Percentiles rank a stretch among this genome's conserved stretches.
Conservation (phyloP, 1,284 basidiomycete species). For the Trametes pubescens region DNA sequence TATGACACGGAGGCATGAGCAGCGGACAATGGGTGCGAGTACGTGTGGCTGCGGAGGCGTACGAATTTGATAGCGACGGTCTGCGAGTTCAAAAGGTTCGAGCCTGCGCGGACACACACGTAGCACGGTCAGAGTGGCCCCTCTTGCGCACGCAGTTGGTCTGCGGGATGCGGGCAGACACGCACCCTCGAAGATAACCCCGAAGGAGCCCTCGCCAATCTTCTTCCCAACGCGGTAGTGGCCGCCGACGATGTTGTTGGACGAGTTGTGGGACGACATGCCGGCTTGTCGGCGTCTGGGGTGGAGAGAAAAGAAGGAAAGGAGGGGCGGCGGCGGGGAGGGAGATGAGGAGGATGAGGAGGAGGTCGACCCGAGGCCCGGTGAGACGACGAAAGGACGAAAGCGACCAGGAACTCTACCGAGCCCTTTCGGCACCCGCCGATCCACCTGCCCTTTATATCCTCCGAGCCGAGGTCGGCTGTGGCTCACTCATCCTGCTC, state of each 20-base stretch:
- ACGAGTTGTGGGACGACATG: slow-evolving; percentile 62
- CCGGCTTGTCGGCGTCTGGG: slow-evolving; percentile 58
- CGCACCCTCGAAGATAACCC: slow-evolving; percentile 95
- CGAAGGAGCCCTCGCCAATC: slow-evolving; percentile 90
- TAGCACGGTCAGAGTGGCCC: neutral
- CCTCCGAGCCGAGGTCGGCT: slow-evolving; percentile 11
- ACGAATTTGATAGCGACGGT: slow-evolving; percentile 99
- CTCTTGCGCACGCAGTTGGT: slow-evolving; percentile 7
- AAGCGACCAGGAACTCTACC: slow-evolving; percentile 25
- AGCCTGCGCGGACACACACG: slow-evolving; percentile 61
- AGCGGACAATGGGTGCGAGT: slow-evolving; percentile 23
- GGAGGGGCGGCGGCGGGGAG: slow-evolving; percentile 30
- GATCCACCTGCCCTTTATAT: slow-evolving; percentile 25
- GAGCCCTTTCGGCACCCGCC: slow-evolving; percentile 29
- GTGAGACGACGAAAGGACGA: slow-evolving; percentile 17
- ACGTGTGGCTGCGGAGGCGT: slow-evolving; percentile 42
- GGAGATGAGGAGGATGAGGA: slow-evolving; percentile 30
- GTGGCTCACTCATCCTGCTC: neutral
- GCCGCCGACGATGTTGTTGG: slow-evolving; percentile 75
- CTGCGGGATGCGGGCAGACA: slow-evolving; percentile 3
- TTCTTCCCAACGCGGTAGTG: slow-evolving; percentile 90
- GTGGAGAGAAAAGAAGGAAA: slow-evolving; percentile 38
- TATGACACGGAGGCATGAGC: slow-evolving; percentile 11
- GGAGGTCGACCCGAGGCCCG: slow-evolving; percentile 37
- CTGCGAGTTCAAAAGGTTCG: slow-evolving; percentile 94